Evolutionary conservation across 1,284 basidiomycete genomes (phyloP).

Genomic region (Neonothopanus nambi): DNA sequence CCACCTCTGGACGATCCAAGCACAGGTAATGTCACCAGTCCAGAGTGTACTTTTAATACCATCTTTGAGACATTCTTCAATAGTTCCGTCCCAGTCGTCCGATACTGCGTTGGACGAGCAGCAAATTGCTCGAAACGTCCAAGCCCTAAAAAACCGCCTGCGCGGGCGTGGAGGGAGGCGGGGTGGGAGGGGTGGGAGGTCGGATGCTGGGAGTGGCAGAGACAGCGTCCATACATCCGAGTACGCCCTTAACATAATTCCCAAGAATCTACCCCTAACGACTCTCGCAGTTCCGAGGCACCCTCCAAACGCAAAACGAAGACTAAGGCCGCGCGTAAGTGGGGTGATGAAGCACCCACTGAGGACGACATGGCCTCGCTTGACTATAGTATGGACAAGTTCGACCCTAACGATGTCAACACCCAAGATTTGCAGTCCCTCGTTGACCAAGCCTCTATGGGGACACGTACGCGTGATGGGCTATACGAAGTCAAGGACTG

Average conservation of each 20-base stretch:
- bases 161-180: conserved; percentile 66
- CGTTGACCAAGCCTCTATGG: conserved; percentile 79
- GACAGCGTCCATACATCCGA: conserved; percentile 67
- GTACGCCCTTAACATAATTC: conserved; percentile 38
- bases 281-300: conserved; percentile 55
- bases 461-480: conserved; percentile 79
- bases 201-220: conserved; percentile 55
- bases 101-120: conserved; percentile 74
- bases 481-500: conserved; percentile 95
- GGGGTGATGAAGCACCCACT: conserved; percentile 81
- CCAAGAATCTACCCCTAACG: conserved; percentile 16
- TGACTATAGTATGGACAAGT: conserved; percentile 75
- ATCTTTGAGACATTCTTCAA: conserved; percentile 6
- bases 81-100: conserved; percentile 61
- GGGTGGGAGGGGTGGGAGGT: conserved; percentile 52
- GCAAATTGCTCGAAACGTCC: conserved; percentile 90
- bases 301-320: conserved; percentile 58
- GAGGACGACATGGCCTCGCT: conserved; percentile 88
- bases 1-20: conserved; percentile 63
- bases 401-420: conserved; percentile 28
- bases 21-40: conserved; percentile 38
- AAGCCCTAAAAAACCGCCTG: conserved; percentile 84
- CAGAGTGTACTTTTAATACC: conserved; percentile 2
- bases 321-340: conserved; percentile 85
- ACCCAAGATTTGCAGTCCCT: conserved; percentile 60